Evolutionary conservation across 495 filamentous ascomycete species (phyloP).

Genomic region (Talaromyces proteolyticus): DNA sequence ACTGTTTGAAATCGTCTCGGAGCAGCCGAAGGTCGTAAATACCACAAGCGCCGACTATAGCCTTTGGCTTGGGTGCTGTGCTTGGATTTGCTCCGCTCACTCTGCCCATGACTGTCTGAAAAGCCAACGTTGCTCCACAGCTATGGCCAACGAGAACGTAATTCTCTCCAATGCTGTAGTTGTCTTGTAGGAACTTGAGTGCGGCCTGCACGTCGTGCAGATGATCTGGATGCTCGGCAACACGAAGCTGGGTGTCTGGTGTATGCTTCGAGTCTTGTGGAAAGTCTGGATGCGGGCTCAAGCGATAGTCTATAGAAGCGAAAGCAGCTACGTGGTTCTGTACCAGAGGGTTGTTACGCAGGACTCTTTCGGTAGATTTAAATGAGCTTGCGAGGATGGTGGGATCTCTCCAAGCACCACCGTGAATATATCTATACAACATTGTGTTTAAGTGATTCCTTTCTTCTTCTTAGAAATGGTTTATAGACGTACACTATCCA

Average conservation of each 20-base stretch:
- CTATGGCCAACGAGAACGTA: slow-evolving; percentile 74
- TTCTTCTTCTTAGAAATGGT: background rate
- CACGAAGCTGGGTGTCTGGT: slow-evolving; percentile 27
- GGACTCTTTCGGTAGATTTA: slow-evolving; percentile 7
- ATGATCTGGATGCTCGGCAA: slow-evolving; percentile 67
- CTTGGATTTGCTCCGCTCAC: slow-evolving; percentile 8
- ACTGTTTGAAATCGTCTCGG: slow-evolving; percentile 37
- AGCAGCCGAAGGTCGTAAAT: slow-evolving; percentile 61
- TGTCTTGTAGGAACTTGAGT: slow-evolving; percentile 52
- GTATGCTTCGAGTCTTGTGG: slow-evolving; percentile 41
- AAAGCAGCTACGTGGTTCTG: slow-evolving; percentile 48
- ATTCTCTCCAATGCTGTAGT: slow-evolving; percentile 38
- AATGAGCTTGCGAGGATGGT: slow-evolving; percentile 33
- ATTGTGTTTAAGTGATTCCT: background rate
- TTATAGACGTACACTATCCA: slow-evolving; percentile 38
- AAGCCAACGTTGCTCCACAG: slow-evolving; percentile 67
- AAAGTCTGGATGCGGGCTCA: slow-evolving; percentile 63
- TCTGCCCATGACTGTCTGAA: slow-evolving; percentile 56
- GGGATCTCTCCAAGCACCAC: slow-evolving; percentile 86
- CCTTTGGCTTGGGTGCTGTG: slow-evolving; percentile 27
- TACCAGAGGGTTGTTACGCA: background rate
- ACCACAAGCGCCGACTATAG: slow-evolving; percentile 56
- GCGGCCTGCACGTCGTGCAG: slow-evolving; percentile 62
- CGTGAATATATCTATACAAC: slow-evolving; percentile 65
- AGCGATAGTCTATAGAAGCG: slow-evolving; percentile 73